These are phyloP conservation scores for Elsinoe perseae DNA, from an alignment of 2,329 filamentous ascomycete genomes.

Conservation along the genomic window DNA sequence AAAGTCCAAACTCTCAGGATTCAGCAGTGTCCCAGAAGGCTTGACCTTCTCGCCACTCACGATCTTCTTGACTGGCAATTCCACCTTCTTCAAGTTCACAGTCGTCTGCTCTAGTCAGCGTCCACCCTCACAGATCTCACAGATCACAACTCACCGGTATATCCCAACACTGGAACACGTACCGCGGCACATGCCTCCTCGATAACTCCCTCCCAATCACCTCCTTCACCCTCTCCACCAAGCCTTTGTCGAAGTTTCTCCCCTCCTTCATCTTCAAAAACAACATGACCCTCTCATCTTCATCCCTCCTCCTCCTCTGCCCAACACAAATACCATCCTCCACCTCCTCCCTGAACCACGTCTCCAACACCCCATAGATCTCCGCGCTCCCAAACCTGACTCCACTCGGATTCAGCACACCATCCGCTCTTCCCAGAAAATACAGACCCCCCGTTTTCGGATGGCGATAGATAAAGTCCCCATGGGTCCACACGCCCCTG, in stretches of 20 bases:
- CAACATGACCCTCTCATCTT: slow-evolving; percentile 52
- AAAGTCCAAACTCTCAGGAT: slow-evolving; percentile 66
- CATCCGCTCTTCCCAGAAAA: slow-evolving; percentile 65
- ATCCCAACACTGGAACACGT: slow-evolving; percentile 70
- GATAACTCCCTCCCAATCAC: slow-evolving; percentile 60
- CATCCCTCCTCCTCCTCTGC: slow-evolving; percentile 56
- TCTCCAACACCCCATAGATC: slow-evolving; percentile 67
- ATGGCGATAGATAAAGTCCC: slow-evolving; percentile 68
- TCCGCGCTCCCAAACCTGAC: slow-evolving; percentile 74
- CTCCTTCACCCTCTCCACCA: slow-evolving; percentile 55
- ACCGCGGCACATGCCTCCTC: slow-evolving; percentile 68
- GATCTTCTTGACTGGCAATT: slow-evolving; percentile 76
- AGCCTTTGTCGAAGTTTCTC: slow-evolving; percentile 42
- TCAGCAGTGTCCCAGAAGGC: slow-evolving; percentile 67
- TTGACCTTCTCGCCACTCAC: slow-evolving; percentile 67
- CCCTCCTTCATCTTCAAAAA: slow-evolving; percentile 56
- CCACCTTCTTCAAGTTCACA: slow-evolving; percentile 78
- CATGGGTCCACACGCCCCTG: slow-evolving; percentile 66
- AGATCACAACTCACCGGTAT: slow-evolving; percentile 57
- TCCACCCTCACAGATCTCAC: neutral
- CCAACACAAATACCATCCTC: slow-evolving; percentile 73
- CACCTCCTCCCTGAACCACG: slow-evolving; percentile 54
- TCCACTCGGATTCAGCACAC: slow-evolving; percentile 71
- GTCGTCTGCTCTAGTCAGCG: slow-evolving; percentile 50
- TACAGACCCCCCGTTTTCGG: slow-evolving; percentile 57